phyloP scores from a whole-genome alignment of 164 flowering plant genomes.

The Tinospora cordifolia region DNA sequence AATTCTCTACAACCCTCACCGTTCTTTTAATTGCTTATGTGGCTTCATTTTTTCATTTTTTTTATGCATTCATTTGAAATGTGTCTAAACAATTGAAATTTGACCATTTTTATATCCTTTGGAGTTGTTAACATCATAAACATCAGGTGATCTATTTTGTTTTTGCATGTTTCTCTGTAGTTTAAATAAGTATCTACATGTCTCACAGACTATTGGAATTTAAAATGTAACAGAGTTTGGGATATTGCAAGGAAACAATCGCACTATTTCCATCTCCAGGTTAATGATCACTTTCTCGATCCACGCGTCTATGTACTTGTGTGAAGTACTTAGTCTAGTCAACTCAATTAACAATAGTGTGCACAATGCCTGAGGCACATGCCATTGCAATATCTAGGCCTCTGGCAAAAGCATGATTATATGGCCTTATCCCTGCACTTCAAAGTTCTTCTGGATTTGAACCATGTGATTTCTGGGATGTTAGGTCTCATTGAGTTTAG shows the following conservation, averaged over 20 bases:
- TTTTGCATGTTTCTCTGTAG: background rate
- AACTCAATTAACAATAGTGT: too few species aligned
- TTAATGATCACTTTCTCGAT: background rate
- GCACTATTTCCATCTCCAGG: background rate
- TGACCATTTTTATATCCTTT: slow-evolving; percentile 5
- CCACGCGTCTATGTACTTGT: background rate
- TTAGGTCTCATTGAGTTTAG: background rate
- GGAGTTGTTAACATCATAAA: background rate
- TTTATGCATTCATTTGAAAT: background rate
- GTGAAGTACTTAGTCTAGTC: background rate
- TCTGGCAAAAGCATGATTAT: too few species aligned
- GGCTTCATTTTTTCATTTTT: background rate
- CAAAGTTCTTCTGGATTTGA: too few species aligned
- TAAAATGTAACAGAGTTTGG: background rate
- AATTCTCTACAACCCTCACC: slow-evolving; percentile 1
- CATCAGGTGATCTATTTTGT: background rate
- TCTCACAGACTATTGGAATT: background rate
- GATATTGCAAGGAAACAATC: background rate
- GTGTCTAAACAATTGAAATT: background rate
- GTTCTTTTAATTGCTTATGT: background rate
- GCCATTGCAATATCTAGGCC: too few species aligned
- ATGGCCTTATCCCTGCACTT: too few species aligned
- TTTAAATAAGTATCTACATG: background rate
- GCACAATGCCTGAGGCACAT: too few species aligned
- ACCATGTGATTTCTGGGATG: too few species aligned